A percentile compares a stretch with the other conserved stretches of the same genome.
Evolutionary conservation across 176 grass and related monocot genomes (phyloP).

Genomic region (barley (Hordeum vulgare)): MorexV3_pseudomolecules_assembly NC_058520.1:507631350-507631849

Average conservation of each 20-base stretch:
- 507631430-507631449: constrained; percentile 63
- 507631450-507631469: constrained; percentile 5
- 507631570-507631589: constrained; percentile 79
- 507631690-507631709: background rate
- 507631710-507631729: background rate
- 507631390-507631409: constrained; percentile 94
- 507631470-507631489: background rate
- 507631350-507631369: constrained; percentile 73
- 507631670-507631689: background rate
- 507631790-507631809: background rate
- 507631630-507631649: background rate
- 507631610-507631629: background rate
- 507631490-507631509: constrained; percentile 35
- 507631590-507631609: constrained; percentile 62
- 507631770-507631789: background rate
- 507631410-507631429: constrained; percentile 86
- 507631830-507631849: background rate
- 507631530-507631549: constrained; percentile 91
- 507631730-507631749: background rate
- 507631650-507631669: background rate
- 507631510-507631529: constrained; percentile 77
- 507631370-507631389: constrained; percentile 78
- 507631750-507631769: background rate
- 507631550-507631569: constrained; percentile 63
- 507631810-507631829: background rate